These are phyloP conservation scores for Claviceps humidiphila DNA, from an alignment of 2,329 filamentous ascomycete species.

Conservation along the genomic window DNA sequence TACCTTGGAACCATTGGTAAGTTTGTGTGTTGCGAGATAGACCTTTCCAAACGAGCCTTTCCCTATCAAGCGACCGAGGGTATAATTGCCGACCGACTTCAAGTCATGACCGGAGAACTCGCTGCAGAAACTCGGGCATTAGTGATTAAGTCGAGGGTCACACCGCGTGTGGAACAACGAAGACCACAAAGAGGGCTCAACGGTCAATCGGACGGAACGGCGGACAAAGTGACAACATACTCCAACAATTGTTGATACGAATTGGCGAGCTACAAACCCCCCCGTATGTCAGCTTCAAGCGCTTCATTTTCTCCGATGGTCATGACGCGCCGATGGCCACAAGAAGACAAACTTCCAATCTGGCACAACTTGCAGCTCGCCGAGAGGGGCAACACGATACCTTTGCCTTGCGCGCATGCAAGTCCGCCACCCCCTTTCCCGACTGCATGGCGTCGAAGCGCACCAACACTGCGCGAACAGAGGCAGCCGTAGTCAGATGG, in stretches of 20 bases:
- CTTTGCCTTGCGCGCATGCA: conserved; percentile 50
- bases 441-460: conserved; percentile 34
- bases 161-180: conserved; percentile 1
- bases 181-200: background rate
- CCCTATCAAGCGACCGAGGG: conserved; percentile 79
- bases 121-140: conserved; percentile 32
- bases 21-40: conserved; percentile 89
- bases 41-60: conserved; percentile 98
- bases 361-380: no score
- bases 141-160: conserved; percentile 4
- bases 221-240: conserved; percentile 39
- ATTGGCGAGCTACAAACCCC: conserved; percentile 60
- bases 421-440: conserved; percentile 43
- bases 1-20: conserved; percentile 96
- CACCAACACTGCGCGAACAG: conserved; percentile 7
- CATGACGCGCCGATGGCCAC: background rate
- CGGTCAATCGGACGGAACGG: background rate
- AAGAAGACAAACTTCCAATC: background rate
- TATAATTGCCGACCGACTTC: conserved; percentile 88
- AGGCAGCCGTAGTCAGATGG: background rate
- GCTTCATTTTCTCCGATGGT: background rate
- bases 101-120: conserved; percentile 91
- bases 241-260: conserved; percentile 94
- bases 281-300: background rate
- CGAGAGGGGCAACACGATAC: conserved; percentile 15